Evolutionary conservation across 495 filamentous ascomycete species (phyloP).

Genomic region (Neurospora sp.): DNA sequence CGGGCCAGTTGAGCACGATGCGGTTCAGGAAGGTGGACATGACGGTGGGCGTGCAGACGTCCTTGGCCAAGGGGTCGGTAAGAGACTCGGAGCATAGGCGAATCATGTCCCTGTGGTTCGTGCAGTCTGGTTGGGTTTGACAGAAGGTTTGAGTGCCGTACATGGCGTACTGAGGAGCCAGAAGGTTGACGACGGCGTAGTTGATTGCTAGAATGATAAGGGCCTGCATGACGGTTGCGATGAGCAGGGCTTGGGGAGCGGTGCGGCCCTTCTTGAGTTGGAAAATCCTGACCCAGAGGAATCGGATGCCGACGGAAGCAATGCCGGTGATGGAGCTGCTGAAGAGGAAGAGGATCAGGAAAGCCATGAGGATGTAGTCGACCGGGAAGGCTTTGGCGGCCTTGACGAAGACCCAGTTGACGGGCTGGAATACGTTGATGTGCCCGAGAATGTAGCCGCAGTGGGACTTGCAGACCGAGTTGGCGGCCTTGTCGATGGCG

Average conservation of each 20-base stretch:
- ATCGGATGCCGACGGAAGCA: slow-evolving; percentile 79
- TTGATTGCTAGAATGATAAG: slow-evolving; percentile 83
- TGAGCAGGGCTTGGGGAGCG: slow-evolving; percentile 81
- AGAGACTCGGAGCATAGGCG: slow-evolving; percentile 70
- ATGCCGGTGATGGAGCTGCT: slow-evolving; percentile 76
- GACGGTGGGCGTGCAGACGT: slow-evolving; percentile 83
- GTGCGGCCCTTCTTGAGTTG: slow-evolving; percentile 81
- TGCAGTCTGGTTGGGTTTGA: slow-evolving; percentile 70
- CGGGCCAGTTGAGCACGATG: slow-evolving; percentile 88
- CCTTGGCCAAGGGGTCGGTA: slow-evolving; percentile 48
- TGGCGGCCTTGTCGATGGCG: slow-evolving; percentile 88
- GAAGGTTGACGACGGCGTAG: slow-evolving; percentile 81
- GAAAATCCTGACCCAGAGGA: slow-evolving; percentile 90
- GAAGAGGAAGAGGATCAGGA: slow-evolving; percentile 80
- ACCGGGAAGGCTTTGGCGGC: slow-evolving; percentile 79
- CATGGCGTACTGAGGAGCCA: slow-evolving; percentile 88
- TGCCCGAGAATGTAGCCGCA: slow-evolving; percentile 93
- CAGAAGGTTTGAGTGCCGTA: slow-evolving; percentile 95
- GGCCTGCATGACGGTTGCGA: slow-evolving; percentile 83
- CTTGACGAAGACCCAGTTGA: slow-evolving; percentile 83
- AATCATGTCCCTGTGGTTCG: slow-evolving; percentile 58
- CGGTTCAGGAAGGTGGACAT: slow-evolving; percentile 88
- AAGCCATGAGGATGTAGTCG: slow-evolving; percentile 80
- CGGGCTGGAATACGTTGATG: slow-evolving; percentile 86
- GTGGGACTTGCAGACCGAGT: slow-evolving; percentile 79